Evolutionary conservation across 805 yeast species (phyloP).

Genomic region (Metschnikowia reukaufii): DNA sequence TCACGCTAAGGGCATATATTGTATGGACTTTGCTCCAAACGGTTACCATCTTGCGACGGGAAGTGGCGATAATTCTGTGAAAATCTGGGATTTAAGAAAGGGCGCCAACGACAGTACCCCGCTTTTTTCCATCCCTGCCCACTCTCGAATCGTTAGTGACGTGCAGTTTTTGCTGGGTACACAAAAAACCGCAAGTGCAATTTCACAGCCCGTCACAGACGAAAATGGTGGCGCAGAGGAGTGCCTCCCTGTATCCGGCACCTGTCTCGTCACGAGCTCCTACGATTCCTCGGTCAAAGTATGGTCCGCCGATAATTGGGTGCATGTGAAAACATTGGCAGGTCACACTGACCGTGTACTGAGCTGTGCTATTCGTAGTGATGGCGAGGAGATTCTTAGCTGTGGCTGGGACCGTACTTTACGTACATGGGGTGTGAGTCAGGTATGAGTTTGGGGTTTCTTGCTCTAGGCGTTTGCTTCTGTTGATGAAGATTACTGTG

Average conservation of each 20-base stretch:
- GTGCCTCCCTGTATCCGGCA: slow-evolving; percentile 38
- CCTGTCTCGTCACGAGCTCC: slow-evolving; percentile 57
- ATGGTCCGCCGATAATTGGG: slow-evolving; percentile 73
- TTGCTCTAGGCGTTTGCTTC: no score
- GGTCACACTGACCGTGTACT: slow-evolving; percentile 68
- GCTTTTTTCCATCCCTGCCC: slow-evolving; percentile 64
- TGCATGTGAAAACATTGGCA: slow-evolving; percentile 48
- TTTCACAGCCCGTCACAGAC: slow-evolving; percentile 28
- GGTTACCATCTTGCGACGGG: slow-evolving; percentile 80
- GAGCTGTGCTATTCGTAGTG: slow-evolving; percentile 56
- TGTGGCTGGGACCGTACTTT: slow-evolving; percentile 86
- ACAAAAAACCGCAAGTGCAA: slow-evolving; percentile 1
- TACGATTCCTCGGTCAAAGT: slow-evolving; percentile 67
- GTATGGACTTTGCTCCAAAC: slow-evolving; percentile 71
- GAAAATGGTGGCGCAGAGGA: slow-evolving; percentile 31
- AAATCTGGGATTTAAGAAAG: slow-evolving; percentile 81
- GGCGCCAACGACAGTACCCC: slow-evolving; percentile 32
- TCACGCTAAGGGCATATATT: slow-evolving; percentile 71
- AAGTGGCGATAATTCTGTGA: slow-evolving; percentile 75
- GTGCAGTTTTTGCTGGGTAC: slow-evolving; percentile 47
- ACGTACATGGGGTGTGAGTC: slow-evolving; percentile 51
- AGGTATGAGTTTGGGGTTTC: background rate
- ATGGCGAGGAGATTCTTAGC: slow-evolving; percentile 49
- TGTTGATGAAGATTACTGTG: background rate
- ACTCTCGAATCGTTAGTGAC: slow-evolving; percentile 68